Base-by-base conservation (phyloP, 23 red algal genomes). In the Cyanidiococcus yangmingshanensis region DNA sequence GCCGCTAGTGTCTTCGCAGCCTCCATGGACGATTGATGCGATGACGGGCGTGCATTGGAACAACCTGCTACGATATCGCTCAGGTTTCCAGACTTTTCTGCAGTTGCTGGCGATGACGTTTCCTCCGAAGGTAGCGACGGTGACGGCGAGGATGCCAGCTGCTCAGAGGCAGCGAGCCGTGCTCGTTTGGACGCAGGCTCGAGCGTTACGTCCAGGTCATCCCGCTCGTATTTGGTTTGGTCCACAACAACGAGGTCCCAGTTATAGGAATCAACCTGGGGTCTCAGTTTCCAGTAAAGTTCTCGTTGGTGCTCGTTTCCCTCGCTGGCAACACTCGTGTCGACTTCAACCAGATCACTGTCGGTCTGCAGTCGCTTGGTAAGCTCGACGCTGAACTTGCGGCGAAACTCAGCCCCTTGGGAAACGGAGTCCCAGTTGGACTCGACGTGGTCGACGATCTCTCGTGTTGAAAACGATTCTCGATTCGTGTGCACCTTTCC, bases 361-460 rank as follows among this genome's bases (percentile, higher is more conserved):
- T 71, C 32, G 7, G 32, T 2, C 7, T 25, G 21, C 7, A 71
- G 32, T 35, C 63, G 7, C 27, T 30, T 71, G 3, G 32, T 71
- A 7, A 71, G 32, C 27, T 71, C 63, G 12, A 35, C 32, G 27
- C 63, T 71, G 63, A 71, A 71, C n/a, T 35, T 25, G n/a, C 63
- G 63, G 7, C 63, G 63, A 29, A 71, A 71, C 32, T 71, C 63
- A 17, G 63, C 63, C 15, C 63, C 63, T 7, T 71, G 21, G 7
- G 63, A 7, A 35, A 71, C 63, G 7, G 3, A 29, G 7, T 71
- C 63, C 63, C 63, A 71, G 63, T 71, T 12, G 7, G n/a, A 12
- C 12, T 71, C 63, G n/a, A 71, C 63, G 63, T 71, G 32, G n/a
- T 71, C 63, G n/a, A 71, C 27, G 32, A 71, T 71, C 27, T 71